phyloP scores from a whole-genome alignment of 805 yeast species.

The Pichia membranifaciens region DNA sequence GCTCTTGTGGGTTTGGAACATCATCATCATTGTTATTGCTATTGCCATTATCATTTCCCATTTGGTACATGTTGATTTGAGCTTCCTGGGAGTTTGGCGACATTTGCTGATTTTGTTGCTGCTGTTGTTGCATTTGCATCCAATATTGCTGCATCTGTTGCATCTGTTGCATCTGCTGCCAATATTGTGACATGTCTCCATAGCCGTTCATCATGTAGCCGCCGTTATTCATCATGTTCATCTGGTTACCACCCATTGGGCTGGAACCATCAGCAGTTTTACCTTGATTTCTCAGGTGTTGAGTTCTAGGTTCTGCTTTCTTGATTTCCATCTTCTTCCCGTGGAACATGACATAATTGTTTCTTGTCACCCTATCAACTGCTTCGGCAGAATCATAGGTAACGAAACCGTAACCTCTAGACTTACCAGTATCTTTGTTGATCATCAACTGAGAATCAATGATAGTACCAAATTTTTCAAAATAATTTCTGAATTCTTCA shows the following conservation, averaged over 20 bases:
- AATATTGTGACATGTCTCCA: slow-evolving; percentile 41
- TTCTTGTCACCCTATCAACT: slow-evolving; percentile 80
- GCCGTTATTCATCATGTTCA: slow-evolving; percentile 17
- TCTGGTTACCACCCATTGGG: slow-evolving; percentile 16
- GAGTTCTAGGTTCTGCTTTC: slow-evolving; percentile 77
- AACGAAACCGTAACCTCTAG: slow-evolving; percentile 95
- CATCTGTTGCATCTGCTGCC: slow-evolving; percentile 55
- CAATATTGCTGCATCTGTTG: slow-evolving; percentile 28
- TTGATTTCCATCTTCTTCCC: slow-evolving; percentile 83
- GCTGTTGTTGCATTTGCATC: slow-evolving; percentile 14
- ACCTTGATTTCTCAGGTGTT: slow-evolving; percentile 33
- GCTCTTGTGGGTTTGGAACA: slow-evolving; percentile 34
- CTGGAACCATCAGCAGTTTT: slow-evolving; percentile 17
- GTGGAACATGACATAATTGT: slow-evolving; percentile 74
- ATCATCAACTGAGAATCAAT: slow-evolving; percentile 96
- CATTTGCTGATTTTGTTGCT: slow-evolving; percentile 7
- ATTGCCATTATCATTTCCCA: slow-evolving; percentile 9
- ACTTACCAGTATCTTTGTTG: slow-evolving; percentile 94
- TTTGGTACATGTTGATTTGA: slow-evolving; percentile 11
- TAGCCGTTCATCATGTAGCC: slow-evolving; percentile 32
- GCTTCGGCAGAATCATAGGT: slow-evolving; percentile 94
- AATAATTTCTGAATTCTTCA: slow-evolving; percentile 78
- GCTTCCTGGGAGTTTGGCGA: slow-evolving; percentile 14
- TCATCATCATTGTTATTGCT: slow-evolving; percentile 25
- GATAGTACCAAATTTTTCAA: slow-evolving; percentile 81